phyloP scores from a whole-genome alignment of 768 basidiomycete genomes.

The Rhizopogon sp. region DNA sequence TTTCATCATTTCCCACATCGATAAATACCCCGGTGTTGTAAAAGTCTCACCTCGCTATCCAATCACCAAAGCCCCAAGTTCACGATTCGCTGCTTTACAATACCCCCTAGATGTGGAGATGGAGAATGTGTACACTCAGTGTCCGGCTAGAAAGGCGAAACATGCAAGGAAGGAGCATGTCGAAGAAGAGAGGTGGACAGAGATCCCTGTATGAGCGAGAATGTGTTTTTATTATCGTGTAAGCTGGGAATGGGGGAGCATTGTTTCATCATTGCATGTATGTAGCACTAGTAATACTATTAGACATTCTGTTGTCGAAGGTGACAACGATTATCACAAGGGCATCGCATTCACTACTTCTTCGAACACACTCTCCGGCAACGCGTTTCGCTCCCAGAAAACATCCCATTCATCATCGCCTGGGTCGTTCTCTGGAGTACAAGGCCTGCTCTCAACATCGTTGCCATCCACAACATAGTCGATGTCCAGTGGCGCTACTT shows the following conservation, averaged over 20 bases:
- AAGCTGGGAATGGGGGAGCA: neutral
- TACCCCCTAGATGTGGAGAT: constrained; percentile 17
- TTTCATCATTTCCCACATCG: constrained; percentile 19
- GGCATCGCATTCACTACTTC: neutral
- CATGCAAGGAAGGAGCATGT: neutral
- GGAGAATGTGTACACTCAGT: constrained; percentile 12
- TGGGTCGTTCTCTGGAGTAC: constrained; percentile 21
- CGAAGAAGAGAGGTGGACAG: constrained; percentile 12
- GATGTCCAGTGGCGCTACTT: constrained; percentile 32
- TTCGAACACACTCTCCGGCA: constrained; percentile 32
- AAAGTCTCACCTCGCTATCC: constrained; percentile 19
- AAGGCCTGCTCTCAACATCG: constrained; percentile 9
- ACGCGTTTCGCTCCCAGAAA: constrained; percentile 38
- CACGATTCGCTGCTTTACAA: constrained; percentile 15
- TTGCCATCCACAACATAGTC: constrained; percentile 27
- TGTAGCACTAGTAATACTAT: neutral
- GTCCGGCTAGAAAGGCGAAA: constrained; percentile 5
- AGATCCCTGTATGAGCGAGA: constrained; percentile 11
- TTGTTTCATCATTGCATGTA: constrained; percentile 10
- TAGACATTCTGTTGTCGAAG: neutral
- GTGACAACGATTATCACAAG: neutral
- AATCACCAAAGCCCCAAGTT: constrained; percentile 27
- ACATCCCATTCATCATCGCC: constrained; percentile 45
- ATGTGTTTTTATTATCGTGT: neutral
- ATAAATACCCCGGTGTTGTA: constrained; percentile 22